Base-by-base conservation (phyloP, 495 filamentous ascomycete species). In the Aspergillus baeticus region DNA sequence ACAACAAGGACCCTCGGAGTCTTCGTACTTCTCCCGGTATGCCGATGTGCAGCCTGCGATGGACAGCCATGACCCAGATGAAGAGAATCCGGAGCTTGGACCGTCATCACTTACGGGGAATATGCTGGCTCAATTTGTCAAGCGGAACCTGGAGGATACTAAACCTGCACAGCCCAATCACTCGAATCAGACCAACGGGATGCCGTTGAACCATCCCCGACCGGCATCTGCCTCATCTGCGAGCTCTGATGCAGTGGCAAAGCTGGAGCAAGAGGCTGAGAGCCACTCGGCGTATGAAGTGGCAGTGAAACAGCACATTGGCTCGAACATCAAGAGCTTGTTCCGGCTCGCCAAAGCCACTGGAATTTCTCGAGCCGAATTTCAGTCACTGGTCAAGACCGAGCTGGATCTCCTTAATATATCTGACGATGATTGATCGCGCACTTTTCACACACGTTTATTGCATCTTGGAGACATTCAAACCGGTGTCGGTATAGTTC, bases 301-400 rank as follows among this genome's bases (percentile, higher is more conserved):
- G 13, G 92, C 87, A 3, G 84, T 97, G 18, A 90, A 90, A 69
- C 90, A 96, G 69, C 94, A 97, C 70, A 87, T 98, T 22, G 83
- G 87, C 39, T 84, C 89, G 6, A 92, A 86, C 64, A 84, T 98
- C 57, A 92, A 96, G 77, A 94, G 89, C 69, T 69, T 98, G 58
- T 96, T 87, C 65, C 77, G 91, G 35, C 74, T 98, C 31, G 90
- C 91, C 39, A 83, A 85, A 63, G 81, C 84, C 14, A 84, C 84
- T 17, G 94, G 94, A 2, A 91, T 98, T 58, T 85, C 89, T 44
- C 78, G 89, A 45, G 80, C 81, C 22, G 92, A 96, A 59, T 97
- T 98, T 72, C 88, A 92, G 70, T 74, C 81, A 49, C 69, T 96
- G 57, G 82, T 98, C 2, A 78, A 81, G 71, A 89, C 80, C 3